These are phyloP conservation scores for Naganishia friedmannii DNA, from an alignment of 768 basidiomycete genomes.

Conservation along the genomic window DNA sequence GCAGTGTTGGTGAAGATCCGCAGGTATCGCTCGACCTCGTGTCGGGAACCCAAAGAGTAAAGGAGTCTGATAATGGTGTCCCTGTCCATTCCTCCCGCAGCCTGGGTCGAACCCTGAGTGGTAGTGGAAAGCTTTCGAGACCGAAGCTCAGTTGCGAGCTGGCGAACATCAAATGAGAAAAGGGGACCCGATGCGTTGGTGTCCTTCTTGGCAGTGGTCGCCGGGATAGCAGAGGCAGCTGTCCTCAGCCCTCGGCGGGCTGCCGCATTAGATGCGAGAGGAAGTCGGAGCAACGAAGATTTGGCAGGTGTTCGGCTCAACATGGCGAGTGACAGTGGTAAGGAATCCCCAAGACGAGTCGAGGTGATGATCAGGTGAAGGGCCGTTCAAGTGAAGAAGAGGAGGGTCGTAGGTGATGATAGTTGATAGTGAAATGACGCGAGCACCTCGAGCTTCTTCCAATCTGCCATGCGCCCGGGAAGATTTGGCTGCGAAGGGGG, in stretches of 20 bases:
- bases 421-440: neutral
- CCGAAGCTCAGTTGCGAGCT: conserved; percentile 48
- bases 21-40: conserved; percentile 96
- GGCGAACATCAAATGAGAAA: conserved; percentile 46
- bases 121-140: conserved; percentile 43
- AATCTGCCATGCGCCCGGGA: conserved; percentile 3
- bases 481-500: neutral
- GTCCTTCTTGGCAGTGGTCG: neutral
- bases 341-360: neutral
- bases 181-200: neutral
- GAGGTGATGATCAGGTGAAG: neutral
- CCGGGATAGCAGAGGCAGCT: conserved; percentile 6
- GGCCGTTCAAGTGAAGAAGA: neutral
- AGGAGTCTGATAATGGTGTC: conserved; percentile 95
- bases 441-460: conserved; percentile 11
- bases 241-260: conserved; percentile 6
- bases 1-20: conserved; percentile 91
- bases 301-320: conserved; percentile 25
- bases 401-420: neutral
- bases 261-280: conserved; percentile 12
- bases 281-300: conserved; percentile 15
- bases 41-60: conserved; percentile 93
- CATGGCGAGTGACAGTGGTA: conserved; percentile 1
- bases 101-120: conserved; percentile 32
- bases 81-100: conserved; percentile 51